Evolutionary conservation across 108 stramenopile genomes (phyloP), one percentile per base, ranked within the genome.

Genomic region (Cyclostephanos invisitatus): DNA sequence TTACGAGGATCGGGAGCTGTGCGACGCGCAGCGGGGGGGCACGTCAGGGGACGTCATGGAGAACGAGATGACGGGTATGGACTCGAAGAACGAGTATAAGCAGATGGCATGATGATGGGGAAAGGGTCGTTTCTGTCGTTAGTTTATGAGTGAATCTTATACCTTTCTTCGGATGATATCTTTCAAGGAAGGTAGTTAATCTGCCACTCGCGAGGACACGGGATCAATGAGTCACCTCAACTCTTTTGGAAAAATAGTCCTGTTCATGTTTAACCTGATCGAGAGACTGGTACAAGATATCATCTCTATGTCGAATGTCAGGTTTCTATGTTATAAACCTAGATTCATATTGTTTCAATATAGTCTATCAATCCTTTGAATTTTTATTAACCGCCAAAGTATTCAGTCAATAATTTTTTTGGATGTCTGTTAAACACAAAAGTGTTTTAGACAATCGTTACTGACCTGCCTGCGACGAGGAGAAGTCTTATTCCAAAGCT

Each of bases 1-100:
- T 35, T 74, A 78, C 53, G 81, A 76, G 67, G 78, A 73, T 6
- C 60, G 78, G 62, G 55, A 67, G 47, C 42, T 70, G 67, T 80
- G 72, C 15, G 78, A 72, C 3, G 71, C 66, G 2, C 55, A 50
- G 40, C 59, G 61, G n/a, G 14, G 29, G n/a, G n/a, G n/a, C n/a
- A n/a, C n/a, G n/a, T n/a, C n/a, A n/a, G n/a, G n/a, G 59, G 61
- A 63, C 61, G 48, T 28, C 10, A 54, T 35, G 60, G 60, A 42
- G 35, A 42, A 61, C 20, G 42, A 64, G 63, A 40, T 54, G 27
- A 53, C 17, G 27, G 68, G 8, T 10, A 32, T 49, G 36, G 55
- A 32, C 22, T 20, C 60, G 36, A 14, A 64, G 42, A 18, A 29
- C 11, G 73, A 29, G n/a, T 75, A 75, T 28, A 61, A 55, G 67